Evolutionary conservation across 768 basidiomycete genomes (phyloP).

Genomic region (Kwoniella heveanensis): DNA sequence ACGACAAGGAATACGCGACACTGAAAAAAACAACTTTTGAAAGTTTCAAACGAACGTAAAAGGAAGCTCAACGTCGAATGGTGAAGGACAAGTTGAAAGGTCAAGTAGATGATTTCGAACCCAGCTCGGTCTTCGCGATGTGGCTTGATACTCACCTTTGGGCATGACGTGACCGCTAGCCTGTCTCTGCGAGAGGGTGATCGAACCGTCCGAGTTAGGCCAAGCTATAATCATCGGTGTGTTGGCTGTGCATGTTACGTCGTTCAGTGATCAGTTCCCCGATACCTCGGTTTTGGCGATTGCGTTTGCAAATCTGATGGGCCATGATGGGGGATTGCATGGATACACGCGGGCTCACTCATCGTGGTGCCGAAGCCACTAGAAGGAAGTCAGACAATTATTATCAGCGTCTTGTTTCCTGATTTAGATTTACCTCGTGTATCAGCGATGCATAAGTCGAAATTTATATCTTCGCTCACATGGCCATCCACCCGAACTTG

Average conservation of each 20-base stretch:
- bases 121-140: background rate
- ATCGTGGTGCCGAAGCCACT: slow-evolving; percentile 41
- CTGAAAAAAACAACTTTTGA: no score
- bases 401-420: no score
- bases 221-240: slow-evolving; percentile 71
- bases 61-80: no score
- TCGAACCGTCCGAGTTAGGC: slow-evolving; percentile 65
- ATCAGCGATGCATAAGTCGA: no score
- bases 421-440: no score
- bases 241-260: slow-evolving; percentile 15
- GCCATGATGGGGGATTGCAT: no score
- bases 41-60: no score
- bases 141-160: slow-evolving; percentile 59
- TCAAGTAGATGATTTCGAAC: background rate
- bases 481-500: slow-evolving; percentile 43
- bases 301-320: no score
- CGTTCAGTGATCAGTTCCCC: background rate
- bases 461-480: no score
- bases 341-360: no score
- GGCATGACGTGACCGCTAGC: slow-evolving; percentile 65
- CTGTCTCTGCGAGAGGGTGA: slow-evolving; percentile 69
- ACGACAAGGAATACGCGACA: no score
- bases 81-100: no score
- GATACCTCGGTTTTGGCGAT: background rate
- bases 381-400: background rate